Evolutionary conservation across 1,284 basidiomycete species (phyloP), one percentile per base, ranked within the genome.

Genomic region (Leccinum proliferum): DNA sequence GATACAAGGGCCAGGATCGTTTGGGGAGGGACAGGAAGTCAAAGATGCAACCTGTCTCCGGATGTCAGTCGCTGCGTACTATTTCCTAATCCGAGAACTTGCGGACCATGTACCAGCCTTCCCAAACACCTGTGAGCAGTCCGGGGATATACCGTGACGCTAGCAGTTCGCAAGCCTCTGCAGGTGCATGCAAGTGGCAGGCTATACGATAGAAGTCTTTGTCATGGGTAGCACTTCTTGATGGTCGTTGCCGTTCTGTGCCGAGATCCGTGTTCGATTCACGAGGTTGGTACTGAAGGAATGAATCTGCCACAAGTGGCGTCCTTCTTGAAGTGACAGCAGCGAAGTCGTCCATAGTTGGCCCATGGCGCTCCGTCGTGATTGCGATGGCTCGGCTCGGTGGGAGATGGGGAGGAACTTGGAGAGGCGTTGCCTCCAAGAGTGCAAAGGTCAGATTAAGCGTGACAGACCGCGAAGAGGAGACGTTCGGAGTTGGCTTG

Each of bases 101-200:
- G 67, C 72, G 64, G 66, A 84, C 84, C 81, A 83, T 82, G 68
- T 79, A 82, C 58, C 74, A 76, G 2, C 84, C 84, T 71, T 85
- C 80, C 84, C 85, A 86, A 62, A 81, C 67, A 4, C 84, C 85
- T 50, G 79, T 75, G 61, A 86, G 73, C 43, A 77, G 68, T 32
- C 81, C 77, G 60, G 77, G 78, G 68, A 75, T 69, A 65, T 79
- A 21, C 21, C 21, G 21, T 21, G 21, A 80, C 35, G 67, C 67
- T 41, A 56, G 55, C 29, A 61, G 65, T 73, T 73, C 72, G 68
- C 67, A 65, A 72, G 70, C 70, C 11, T 69, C 69, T 58, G 61
- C 35, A 18, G 60, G 65, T 55, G 62, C 62, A 14, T 63, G 52
- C 65, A 71, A 48, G 58, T 56, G 63, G 56, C 67, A 72, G 68